Evolutionary conservation across 306 rosid genomes (phyloP).

Genomic region (Mucuna pruriens): DNA sequence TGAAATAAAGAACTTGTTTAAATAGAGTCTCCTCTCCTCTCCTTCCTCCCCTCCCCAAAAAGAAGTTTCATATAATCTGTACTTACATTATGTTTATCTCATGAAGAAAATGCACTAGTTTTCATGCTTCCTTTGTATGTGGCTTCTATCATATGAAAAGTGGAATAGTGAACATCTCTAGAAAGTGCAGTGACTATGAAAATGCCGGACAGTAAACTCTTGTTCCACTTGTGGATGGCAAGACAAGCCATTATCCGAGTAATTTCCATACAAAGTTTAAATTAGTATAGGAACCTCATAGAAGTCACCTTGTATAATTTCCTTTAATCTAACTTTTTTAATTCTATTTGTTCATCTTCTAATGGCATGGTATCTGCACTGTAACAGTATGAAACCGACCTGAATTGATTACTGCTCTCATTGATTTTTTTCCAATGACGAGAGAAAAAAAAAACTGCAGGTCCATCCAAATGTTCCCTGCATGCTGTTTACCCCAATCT

Average conservation of each 20-base stretch:
- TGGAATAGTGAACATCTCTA: slow-evolving; percentile 17
- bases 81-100: slow-evolving; percentile 5
- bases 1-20: not conserved
- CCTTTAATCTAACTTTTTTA: not conserved
- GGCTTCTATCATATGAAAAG: slow-evolving; percentile 12
- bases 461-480: slow-evolving; percentile 99
- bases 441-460: slow-evolving; percentile 57
- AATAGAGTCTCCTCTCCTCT: not conserved
- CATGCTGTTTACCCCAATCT: slow-evolving; percentile 98
- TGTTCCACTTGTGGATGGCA: slow-evolving; percentile 23
- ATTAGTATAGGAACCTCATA: not conserved
- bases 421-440: slow-evolving; percentile 23
- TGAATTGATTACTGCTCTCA: slow-evolving; percentile 33
- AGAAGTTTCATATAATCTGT: not conserved
- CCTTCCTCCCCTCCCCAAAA: not conserved
- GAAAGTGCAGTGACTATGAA: slow-evolving; percentile 9
- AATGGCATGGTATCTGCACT: slow-evolving; percentile 12
- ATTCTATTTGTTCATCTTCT: not conserved
- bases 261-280: not conserved
- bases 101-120: not conserved
- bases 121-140: not conserved
- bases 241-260: not conserved
- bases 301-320: slow-evolving; percentile 1
- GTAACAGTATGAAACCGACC: not conserved
- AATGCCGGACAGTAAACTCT: not conserved